Evolutionary conservation across 1,284 basidiomycete species (phyloP).

Genomic region (Anthracocystis panici-leucophaei): DNA sequence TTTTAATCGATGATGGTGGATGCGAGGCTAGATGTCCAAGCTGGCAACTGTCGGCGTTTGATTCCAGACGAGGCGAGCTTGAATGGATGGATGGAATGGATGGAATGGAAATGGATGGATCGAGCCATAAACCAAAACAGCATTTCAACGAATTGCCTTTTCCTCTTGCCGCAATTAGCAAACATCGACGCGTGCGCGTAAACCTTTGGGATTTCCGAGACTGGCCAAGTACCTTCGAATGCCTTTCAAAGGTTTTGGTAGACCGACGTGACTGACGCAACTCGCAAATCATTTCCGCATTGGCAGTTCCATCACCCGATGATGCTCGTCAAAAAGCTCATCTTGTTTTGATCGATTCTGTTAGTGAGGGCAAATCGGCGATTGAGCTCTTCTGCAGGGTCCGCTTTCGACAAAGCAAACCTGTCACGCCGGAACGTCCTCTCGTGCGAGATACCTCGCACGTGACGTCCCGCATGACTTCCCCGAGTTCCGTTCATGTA

Average conservation of each 20-base stretch:
- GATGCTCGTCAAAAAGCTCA: too few relatives aligned
- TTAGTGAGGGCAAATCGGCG: too few relatives aligned
- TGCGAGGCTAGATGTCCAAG: neutral
- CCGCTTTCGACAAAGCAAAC: too few relatives aligned
- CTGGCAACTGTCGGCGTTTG: neutral
- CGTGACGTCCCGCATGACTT: too few relatives aligned
- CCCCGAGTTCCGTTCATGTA: too few relatives aligned
- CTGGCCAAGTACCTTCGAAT: constrained; percentile 5
- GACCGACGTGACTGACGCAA: constrained; percentile 1
- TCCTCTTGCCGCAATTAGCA: too few relatives aligned
- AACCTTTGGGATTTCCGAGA: neutral
- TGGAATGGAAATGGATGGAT: constrained; percentile 1
- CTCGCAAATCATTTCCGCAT: constrained; percentile 4
- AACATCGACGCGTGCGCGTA: constrained; percentile 19
- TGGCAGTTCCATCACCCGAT: too few relatives aligned
- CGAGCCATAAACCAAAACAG: neutral
- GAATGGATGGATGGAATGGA: constrained; percentile 17
- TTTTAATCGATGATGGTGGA: constrained; percentile 6
- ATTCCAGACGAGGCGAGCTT: neutral
- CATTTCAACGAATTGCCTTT: neutral
- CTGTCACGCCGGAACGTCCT: too few relatives aligned
- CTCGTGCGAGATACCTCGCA: too few relatives aligned
- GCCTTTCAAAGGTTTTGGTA: neutral
- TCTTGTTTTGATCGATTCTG: too few relatives aligned
- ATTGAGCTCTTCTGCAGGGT: too few relatives aligned